Conservation (phyloP, 345 rosid genomes). For the Eucalyptus tenuipes region DNA sequence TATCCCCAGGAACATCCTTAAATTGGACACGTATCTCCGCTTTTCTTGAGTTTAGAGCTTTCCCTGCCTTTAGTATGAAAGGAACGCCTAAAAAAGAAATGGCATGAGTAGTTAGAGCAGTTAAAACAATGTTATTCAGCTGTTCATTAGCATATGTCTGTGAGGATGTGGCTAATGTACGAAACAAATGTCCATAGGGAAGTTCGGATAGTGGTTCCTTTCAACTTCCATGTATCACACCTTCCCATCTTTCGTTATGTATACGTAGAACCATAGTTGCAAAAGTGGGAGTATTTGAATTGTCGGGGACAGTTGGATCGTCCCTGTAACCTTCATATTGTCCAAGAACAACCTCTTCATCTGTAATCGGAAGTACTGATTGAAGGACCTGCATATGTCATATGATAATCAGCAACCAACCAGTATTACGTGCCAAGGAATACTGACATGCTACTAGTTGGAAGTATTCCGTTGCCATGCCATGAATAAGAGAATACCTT, state of each 20-base stretch:
- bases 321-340: slow-evolving; percentile 87
- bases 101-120: background rate
- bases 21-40: slow-evolving; percentile 98
- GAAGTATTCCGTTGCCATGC: background rate
- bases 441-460: background rate
- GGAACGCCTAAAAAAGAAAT: slow-evolving; percentile 70
- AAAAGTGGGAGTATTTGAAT: slow-evolving; percentile 92
- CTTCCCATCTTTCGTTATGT: slow-evolving; percentile 99
- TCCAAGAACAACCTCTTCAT: slow-evolving; percentile 95
- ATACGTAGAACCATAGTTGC: slow-evolving; percentile 76
- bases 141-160: background rate
- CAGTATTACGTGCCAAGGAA: background rate
- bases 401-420: background rate
- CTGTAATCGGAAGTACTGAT: slow-evolving; percentile 81
- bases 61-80: slow-evolving; percentile 92
- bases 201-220: background rate
- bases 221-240: slow-evolving; percentile 16
- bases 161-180: background rate
- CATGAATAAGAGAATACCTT: slow-evolving; percentile 32
- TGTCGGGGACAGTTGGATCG: slow-evolving; percentile 91
- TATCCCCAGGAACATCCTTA: slow-evolving; percentile 98
- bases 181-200: background rate
- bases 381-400: slow-evolving; percentile 64
- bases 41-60: slow-evolving; percentile 91
- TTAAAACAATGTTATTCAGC: background rate